These are phyloP conservation scores for Monosporascus sp. DNA, from an alignment of 2,329 filamentous ascomycete species.

Conservation along the genomic window DNA sequence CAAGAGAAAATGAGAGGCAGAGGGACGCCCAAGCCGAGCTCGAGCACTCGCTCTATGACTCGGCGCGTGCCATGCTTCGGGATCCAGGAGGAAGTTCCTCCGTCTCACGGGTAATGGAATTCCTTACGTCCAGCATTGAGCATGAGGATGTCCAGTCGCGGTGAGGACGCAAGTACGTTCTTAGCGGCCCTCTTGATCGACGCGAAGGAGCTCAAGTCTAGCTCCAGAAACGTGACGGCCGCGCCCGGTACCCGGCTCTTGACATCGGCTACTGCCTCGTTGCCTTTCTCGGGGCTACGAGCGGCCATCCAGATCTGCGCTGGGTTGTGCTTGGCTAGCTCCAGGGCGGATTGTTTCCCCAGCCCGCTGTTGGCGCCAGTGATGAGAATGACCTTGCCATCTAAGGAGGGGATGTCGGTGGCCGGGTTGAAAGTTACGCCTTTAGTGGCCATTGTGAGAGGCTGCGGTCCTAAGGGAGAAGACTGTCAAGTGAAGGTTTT, in stretches of 20 bases:
- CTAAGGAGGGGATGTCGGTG: slow-evolving; percentile 28
- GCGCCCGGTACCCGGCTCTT: slow-evolving; percentile 6
- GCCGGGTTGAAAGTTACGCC: slow-evolving; percentile 16
- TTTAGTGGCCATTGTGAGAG: background rate
- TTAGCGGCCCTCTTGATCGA: slow-evolving; percentile 28
- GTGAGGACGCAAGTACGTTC: slow-evolving; percentile 22
- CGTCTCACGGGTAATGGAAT: background rate
- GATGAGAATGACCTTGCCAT: slow-evolving; percentile 32
- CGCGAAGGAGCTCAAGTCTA: slow-evolving; percentile 31
- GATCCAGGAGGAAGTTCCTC: too few species aligned
- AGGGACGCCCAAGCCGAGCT: too few species aligned
- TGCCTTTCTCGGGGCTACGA: slow-evolving; percentile 28
- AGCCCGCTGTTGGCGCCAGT: slow-evolving; percentile 35
- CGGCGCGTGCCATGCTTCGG: too few species aligned
- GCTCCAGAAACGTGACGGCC: slow-evolving; percentile 21
- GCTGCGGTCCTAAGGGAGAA: background rate
- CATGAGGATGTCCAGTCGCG: slow-evolving; percentile 34
- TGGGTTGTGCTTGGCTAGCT: slow-evolving; percentile 31
- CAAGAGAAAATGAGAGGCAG: too few species aligned
- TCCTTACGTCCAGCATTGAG: slow-evolving; percentile 30
- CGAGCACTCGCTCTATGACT: too few species aligned
- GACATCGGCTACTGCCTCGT: slow-evolving; percentile 24
- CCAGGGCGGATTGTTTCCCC: slow-evolving; percentile 31
- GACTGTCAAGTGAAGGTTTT: background rate
- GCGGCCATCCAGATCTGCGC: slow-evolving; percentile 14